A percentile compares a stretch with the other conserved stretches of the same genome.
Conservation (phyloP, 106 monocot species). For the Allium cepa region DNA sequence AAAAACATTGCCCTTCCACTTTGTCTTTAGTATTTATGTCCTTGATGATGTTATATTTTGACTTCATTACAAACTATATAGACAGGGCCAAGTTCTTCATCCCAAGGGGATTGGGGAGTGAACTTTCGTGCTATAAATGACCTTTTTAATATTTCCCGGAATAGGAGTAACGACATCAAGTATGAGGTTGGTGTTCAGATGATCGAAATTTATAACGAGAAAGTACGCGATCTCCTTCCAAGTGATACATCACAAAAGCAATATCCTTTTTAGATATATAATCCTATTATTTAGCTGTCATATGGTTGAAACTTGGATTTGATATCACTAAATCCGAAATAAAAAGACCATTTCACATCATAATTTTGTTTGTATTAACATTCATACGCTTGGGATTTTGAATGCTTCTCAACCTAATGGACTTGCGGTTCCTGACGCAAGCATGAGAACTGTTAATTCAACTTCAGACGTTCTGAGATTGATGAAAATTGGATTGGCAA, state of each 20-base stretch:
- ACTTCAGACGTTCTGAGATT: conserved; percentile 54
- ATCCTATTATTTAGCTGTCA: no score
- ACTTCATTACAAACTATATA: conserved; percentile 13
- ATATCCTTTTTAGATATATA: conserved; percentile 60
- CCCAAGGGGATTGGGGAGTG: conserved; percentile 61
- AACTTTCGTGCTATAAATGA: conserved; percentile 77
- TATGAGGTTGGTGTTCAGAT: conserved; percentile 80
- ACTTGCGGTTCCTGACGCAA: conserved; percentile 71
- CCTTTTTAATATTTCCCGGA: conserved; percentile 57
- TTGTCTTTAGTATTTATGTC: neutral
- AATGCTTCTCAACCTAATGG: conserved; percentile 48
- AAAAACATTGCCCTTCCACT: neutral
- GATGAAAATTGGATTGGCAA: conserved; percentile 50
- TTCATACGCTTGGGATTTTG: conserved; percentile 38
- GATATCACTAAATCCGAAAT: no score
- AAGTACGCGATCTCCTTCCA: conserved; percentile 70
- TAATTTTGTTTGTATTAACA: conserved; percentile 29
- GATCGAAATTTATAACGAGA: conserved; percentile 87
- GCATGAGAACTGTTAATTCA: conserved; percentile 52
- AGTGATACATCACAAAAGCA: conserved; percentile 52
- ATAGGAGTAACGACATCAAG: conserved; percentile 21
- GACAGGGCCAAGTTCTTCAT: conserved; percentile 51
- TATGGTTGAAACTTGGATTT: no score
- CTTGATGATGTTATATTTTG: neutral
- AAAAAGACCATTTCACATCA: no score